Base-by-base conservation (phyloP, 2,329 filamentous ascomycete genomes). In the Stemphylium vesicarium region DNA sequence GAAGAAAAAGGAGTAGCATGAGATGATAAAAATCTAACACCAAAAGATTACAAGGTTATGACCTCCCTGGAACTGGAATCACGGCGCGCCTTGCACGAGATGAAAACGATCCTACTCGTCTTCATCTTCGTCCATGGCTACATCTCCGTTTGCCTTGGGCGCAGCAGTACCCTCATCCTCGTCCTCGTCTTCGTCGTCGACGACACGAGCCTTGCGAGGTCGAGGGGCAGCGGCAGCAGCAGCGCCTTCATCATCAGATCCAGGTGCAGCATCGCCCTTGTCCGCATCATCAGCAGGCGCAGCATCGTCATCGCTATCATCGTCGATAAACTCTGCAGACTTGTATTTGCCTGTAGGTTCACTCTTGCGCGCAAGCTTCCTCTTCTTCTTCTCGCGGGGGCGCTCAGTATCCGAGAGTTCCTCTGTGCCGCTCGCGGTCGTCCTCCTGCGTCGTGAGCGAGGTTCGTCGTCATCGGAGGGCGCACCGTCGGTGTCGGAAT, bases 281-380 rank as follows among this genome's bases (percentile, higher is more conserved):
- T 57, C 63, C n/a, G 50, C 54, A 13, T 58, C 61, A n/a, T 56
- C 60, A 4, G 59, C 62, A n/a, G 62, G 54, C 7, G 53, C 44
- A 22, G 63, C 67, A 16, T 71, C 67, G n/a, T 59, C 66, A 18
- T 74, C 70, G 47, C 63, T 68, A n/a, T 90, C 88, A 59, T 94
- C 90, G 39, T 91, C 88, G 24, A 96, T 87, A 59, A 92, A 85
- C 76, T 96, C 92, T 1, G 85, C 87, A 45, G 89, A 93, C 83
- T 96, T 96, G 82, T 85, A 96, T 77, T 96, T 96, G 73, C 75
- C 77, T 65, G 71, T 42, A 0, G 67, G 65, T 50, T 73, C 69
- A 63, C 73, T 63, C 68, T 84, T 84, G 55, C 84, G 77, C 64
- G 86, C 84, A 47, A 88, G 67, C 67, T 83, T 83, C 72, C 85